Conservation (phyloP, 2,329 filamentous ascomycete species). For the Fusarium continuum region DNA sequence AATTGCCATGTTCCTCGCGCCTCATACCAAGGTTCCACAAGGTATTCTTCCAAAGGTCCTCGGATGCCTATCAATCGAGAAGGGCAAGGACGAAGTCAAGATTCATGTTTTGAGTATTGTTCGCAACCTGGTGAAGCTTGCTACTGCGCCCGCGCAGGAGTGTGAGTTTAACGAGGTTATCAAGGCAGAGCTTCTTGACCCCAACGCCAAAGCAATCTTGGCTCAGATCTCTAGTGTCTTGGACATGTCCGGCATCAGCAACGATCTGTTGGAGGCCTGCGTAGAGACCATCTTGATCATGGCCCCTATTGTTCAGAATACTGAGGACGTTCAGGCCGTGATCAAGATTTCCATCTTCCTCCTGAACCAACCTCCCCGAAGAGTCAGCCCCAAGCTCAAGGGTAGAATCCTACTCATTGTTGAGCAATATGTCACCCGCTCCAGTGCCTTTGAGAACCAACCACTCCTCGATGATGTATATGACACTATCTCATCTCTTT, state of each 20-base stretch:
- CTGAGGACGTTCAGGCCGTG: conserved; percentile 77
- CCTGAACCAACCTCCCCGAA: conserved; percentile 82
- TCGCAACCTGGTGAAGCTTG: conserved; percentile 71
- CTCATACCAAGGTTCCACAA: conserved; percentile 55
- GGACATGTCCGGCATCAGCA: conserved; percentile 67
- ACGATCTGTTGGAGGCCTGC: conserved; percentile 79
- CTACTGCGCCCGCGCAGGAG: conserved; percentile 62
- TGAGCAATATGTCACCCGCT: conserved; percentile 78
- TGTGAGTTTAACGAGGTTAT: conserved; percentile 67
- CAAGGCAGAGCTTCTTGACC: conserved; percentile 63
- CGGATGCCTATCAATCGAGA: conserved; percentile 75
- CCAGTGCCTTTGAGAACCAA: conserved; percentile 54
- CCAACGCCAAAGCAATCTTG: conserved; percentile 68
- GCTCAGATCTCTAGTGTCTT: conserved; percentile 75
- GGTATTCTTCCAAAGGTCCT: conserved; percentile 76
- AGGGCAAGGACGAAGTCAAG: conserved; percentile 87
- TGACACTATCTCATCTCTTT: conserved; percentile 79
- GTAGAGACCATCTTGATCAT: conserved; percentile 83
- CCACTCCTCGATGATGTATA: conserved; percentile 72
- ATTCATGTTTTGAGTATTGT: conserved; percentile 82
- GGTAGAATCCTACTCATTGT: conserved; percentile 81
- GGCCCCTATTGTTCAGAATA: conserved; percentile 73
- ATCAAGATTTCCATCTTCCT: conserved; percentile 83
- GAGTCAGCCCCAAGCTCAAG: conserved; percentile 86
- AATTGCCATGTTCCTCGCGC: conserved; percentile 72